Base-by-base conservation (phyloP, 1,284 basidiomycete species). In the Takashimella koratensis region DNA sequence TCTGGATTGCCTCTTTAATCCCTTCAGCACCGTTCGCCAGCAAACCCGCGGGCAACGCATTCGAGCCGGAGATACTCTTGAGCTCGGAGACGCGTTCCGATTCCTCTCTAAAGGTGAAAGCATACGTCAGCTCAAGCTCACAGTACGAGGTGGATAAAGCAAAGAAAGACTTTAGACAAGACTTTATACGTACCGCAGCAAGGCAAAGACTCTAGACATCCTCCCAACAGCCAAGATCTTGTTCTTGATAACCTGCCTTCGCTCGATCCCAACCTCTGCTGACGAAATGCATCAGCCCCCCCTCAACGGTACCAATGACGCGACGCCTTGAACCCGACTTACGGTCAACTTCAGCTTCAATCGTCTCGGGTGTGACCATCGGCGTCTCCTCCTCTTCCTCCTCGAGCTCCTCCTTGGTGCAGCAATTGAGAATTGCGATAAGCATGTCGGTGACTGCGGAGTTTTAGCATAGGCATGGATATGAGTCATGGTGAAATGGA, bases 201-300 rank as follows among this genome's bases (percentile, higher is more conserved):
- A 81, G 3, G 94, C 88, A 78, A 98, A 98, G 42, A 99, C 93
- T 44, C 93, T 82, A 19, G 92, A 86, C 87, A 99, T 96, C 55
- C 94, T 83, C 39, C 95, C 95, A 21, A 98, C 94, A 48, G 94
- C 96, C 72, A 98, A 82, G 64, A 99, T 98, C 83, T 98, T 99
- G 81, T 91, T 97, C 81, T 90, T 96, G 81, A 94, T 90, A 59
- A 87, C 81, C 67, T 86, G 85, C 63, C 90, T 81, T 58, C 90
- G 84, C 75, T 93, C 90, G 22, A 79, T 74, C 0, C 79, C 71
- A n/a, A 87, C 85, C 27, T 86, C 83, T 21, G 8, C 6, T 45
- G 12, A 45, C 10, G 5, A 45, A 5, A 21, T 12, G 44, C 12
- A 19, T 24, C 44, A 24, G 23, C 44, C 13, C 20, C 19, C 8